phyloP scores from a whole-genome alignment of 129 eudicot species.

The Oenanthe sinensis region DNA sequence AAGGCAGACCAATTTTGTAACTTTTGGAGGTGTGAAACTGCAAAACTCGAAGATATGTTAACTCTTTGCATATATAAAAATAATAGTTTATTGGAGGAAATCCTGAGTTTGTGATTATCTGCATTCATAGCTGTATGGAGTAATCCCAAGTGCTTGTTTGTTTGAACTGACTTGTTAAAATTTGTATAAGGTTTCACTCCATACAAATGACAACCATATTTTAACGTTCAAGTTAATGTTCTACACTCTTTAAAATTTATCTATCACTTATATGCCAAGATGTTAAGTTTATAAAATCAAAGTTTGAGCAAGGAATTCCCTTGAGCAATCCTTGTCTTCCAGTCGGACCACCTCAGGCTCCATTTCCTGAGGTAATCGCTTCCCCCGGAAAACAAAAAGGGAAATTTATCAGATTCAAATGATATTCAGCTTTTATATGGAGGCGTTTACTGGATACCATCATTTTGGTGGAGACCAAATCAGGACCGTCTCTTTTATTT shows the following conservation, averaged over 20 bases:
- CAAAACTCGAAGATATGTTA: background rate
- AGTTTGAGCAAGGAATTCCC: slow-evolving; percentile 48
- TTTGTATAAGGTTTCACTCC: too few species aligned
- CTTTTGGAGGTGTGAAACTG: slow-evolving; percentile 3
- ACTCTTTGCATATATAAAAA: background rate
- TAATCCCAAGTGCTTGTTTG: too few species aligned
- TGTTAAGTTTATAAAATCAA: slow-evolving; percentile 55
- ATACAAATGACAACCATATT: too few species aligned
- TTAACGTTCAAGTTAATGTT: too few species aligned
- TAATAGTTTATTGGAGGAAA: background rate
- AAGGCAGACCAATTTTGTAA: background rate
- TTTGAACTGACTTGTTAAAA: too few species aligned
- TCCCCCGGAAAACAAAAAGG: slow-evolving; percentile 13
- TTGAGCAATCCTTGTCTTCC: slow-evolving; percentile 39
- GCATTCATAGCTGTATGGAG: background rate
- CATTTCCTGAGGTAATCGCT: slow-evolving; percentile 13
- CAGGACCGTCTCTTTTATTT: too few species aligned
- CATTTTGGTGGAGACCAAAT: too few species aligned
- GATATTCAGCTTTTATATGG: background rate
- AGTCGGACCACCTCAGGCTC: slow-evolving; percentile 45
- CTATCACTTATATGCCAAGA: slow-evolving; percentile 70
- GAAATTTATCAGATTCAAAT: background rate
- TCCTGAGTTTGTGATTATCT: background rate
- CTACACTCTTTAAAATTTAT: too few species aligned
- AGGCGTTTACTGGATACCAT: too few species aligned